Evolutionary conservation across 2,329 filamentous ascomycete genomes (phyloP).

Genomic region (Fonsecaea multimorphosa): DNA sequence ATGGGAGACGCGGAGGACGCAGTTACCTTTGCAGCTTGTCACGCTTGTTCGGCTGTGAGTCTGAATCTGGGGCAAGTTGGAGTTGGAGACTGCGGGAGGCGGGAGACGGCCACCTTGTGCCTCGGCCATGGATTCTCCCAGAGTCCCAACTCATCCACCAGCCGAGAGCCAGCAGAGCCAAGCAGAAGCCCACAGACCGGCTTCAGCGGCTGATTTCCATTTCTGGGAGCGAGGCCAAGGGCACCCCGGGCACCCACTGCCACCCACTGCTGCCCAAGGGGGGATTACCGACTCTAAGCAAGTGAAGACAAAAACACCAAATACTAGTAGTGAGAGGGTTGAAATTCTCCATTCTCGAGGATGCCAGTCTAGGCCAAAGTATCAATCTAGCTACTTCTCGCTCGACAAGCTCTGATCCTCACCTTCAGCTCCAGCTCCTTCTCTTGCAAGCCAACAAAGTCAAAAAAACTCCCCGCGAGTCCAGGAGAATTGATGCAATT

Average conservation of each 20-base stretch:
- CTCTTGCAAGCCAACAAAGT: constrained; percentile 19
- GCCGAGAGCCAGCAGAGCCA: background rate
- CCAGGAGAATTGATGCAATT: constrained; percentile 34
- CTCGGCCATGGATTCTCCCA: constrained; percentile 19
- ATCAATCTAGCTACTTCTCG: constrained; percentile 35
- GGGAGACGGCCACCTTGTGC: constrained; percentile 5
- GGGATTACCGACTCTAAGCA: too few species aligned
- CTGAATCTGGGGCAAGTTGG: constrained; percentile 21
- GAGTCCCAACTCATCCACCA: background rate
- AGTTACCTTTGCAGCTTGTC: constrained; percentile 13
- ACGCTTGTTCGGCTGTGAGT: constrained; percentile 18
- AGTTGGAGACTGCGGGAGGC: constrained; percentile 7
- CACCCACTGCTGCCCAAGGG: too few species aligned
- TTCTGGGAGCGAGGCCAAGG: background rate
- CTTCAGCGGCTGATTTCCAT: constrained; percentile 2
- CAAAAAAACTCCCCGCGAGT: constrained; percentile 10
- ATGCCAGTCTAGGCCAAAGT: constrained; percentile 15
- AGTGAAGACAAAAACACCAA: background rate
- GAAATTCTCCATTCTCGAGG: constrained; percentile 38
- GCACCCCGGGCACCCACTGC: too few species aligned
- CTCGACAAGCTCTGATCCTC: constrained; percentile 10
- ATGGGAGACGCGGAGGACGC: background rate
- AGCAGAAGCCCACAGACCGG: background rate
- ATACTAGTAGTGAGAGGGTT: constrained; percentile 36
- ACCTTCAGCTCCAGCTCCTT: constrained; percentile 4